phyloP scores from a whole-genome alignment of 1,284 basidiomycete species.

The Athelia psychrophila region DNA sequence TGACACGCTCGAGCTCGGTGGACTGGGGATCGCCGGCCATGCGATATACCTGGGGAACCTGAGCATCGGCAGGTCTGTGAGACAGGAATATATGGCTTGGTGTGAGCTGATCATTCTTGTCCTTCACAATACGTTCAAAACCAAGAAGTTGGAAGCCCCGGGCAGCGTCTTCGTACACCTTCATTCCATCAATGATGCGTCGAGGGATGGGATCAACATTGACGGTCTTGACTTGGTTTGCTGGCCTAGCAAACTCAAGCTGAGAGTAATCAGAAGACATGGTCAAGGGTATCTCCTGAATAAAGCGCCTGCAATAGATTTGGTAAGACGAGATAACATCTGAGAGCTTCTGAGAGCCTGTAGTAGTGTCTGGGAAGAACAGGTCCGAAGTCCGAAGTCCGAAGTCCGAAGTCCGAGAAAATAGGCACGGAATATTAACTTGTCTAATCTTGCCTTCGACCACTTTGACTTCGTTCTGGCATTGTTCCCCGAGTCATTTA shows the following conservation, averaged over 20 bases:
- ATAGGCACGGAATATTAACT: no score
- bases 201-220: slow-evolving; percentile 24
- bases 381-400: no score
- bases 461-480: no score
- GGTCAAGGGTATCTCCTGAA: no score
- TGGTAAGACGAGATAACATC: no score
- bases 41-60: slow-evolving; percentile 32
- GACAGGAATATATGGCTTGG: slow-evolving; percentile 24
- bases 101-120: slow-evolving; percentile 5
- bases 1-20: slow-evolving; percentile 28
- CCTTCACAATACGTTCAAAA: slow-evolving; percentile 18
- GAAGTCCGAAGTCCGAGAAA: no score
- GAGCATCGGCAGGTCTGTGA: slow-evolving; percentile 32
- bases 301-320: no score
- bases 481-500: no score
- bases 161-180: slow-evolving; percentile 31
- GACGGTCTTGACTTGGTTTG: slow-evolving; percentile 32
- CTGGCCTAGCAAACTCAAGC: slow-evolving; percentile 28
- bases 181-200: slow-evolving; percentile 28
- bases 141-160: slow-evolving; percentile 22
- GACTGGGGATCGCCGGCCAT: slow-evolving; percentile 21
- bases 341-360: no score
- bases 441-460: no score
- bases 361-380: no score
- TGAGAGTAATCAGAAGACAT: slow-evolving; percentile 12